Conservation (phyloP, 345 rosid species). For the Capsella bursapastoris region DNA sequence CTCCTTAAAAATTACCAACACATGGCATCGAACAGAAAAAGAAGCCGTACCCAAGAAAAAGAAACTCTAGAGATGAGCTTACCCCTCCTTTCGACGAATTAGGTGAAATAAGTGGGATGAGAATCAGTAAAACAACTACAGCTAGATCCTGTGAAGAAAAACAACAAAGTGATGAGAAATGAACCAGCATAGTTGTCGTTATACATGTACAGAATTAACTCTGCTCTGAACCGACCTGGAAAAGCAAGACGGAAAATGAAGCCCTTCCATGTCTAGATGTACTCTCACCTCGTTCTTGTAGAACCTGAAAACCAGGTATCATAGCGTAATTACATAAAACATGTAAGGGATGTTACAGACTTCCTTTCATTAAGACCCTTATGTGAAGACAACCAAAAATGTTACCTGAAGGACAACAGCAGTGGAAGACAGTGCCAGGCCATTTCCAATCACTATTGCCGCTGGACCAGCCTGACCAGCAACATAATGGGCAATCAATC, state of each 20-base stretch:
- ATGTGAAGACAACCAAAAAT: conserved; percentile 26
- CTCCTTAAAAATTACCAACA: conserved; percentile 12
- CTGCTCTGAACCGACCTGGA: conserved; percentile 66
- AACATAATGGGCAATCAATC: conserved; percentile 77
- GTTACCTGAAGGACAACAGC: conserved; percentile 96
- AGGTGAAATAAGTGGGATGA: conserved; percentile 97
- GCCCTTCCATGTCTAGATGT: conserved; percentile 99
- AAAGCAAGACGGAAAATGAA: conserved; percentile 94
- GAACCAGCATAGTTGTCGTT: conserved; percentile 9
- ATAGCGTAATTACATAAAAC: conserved; percentile 24
- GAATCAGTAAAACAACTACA: conserved; percentile 93
- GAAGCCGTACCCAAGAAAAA: conserved; percentile 27
- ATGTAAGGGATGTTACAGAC: conserved; percentile 6
- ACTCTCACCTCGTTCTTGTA: conserved; percentile 99
- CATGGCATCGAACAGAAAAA: conserved; percentile 6
- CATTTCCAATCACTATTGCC: conserved; percentile 95
- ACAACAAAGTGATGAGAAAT: conserved; percentile 33
- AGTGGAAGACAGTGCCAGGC: conserved; percentile 95
- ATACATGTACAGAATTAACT: conserved; percentile 25
- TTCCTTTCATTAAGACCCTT: not conserved
- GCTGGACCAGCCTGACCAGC: conserved; percentile 92
- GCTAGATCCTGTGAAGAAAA: conserved; percentile 83
- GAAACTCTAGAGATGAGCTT: conserved; percentile 42
- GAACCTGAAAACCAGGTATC: conserved; percentile 62
- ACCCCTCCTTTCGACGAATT: conserved; percentile 99